Evolutionary conservation across 345 rosid species (phyloP).

Genomic region (Dimocarpus longan): DNA sequence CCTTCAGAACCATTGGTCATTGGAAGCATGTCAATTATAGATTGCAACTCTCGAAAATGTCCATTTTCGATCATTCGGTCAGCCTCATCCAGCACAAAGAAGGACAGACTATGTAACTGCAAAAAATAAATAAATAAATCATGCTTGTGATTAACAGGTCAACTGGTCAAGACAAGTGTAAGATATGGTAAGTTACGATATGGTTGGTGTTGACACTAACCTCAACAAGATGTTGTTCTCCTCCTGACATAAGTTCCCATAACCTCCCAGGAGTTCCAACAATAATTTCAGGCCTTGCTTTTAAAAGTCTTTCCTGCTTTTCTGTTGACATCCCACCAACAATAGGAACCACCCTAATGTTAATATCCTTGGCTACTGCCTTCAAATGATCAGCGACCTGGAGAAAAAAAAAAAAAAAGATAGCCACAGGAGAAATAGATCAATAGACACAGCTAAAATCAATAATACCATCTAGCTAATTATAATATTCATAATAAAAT

Average conservation of each 20-base stretch:
- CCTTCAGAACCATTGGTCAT: constrained; percentile 48
- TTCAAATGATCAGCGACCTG: constrained; percentile 90
- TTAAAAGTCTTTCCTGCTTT: constrained; percentile 86
- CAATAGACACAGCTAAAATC: background rate
- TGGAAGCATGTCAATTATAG: constrained; percentile 94
- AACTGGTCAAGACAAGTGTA: background rate
- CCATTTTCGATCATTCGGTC: constrained; percentile 97
- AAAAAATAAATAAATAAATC: background rate
- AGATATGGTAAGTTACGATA: background rate
- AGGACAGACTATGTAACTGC: constrained; percentile 89
- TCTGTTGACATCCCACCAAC: constrained; percentile 96
- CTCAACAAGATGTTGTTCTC: constrained; percentile 90
- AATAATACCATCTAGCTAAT: background rate
- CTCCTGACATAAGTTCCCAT: constrained; percentile 96
- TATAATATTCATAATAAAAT: background rate
- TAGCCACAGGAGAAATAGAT: background rate
- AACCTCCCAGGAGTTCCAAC: constrained; percentile 97
- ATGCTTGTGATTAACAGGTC: background rate
- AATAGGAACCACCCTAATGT: constrained; percentile 75
- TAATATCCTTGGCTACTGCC: constrained; percentile 61
- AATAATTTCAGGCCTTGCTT: constrained; percentile 83
- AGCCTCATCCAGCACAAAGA: constrained; percentile 98
- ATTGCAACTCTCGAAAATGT: constrained; percentile 92
- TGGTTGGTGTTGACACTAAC: constrained; percentile 41
- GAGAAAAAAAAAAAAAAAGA: background rate